These are phyloP conservation scores for Dipteronia sinensis DNA, from an alignment of 345 rosid genomes.

Conservation along the genomic window DNA sequence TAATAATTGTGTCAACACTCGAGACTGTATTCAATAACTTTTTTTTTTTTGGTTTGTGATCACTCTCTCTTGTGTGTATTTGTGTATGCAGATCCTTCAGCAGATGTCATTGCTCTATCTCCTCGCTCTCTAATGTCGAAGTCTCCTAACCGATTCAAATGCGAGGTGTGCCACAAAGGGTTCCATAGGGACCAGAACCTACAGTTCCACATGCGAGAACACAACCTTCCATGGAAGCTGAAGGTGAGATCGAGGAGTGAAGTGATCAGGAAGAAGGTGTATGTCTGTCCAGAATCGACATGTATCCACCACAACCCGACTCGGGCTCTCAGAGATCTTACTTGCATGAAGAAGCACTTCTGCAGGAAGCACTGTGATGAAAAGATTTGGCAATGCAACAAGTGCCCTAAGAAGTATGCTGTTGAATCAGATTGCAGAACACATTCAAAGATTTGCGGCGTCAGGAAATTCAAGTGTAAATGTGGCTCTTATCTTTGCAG, in stretches of 20 bases:
- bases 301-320: conserved; percentile 69
- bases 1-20: too few species aligned
- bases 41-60: too few species aligned
- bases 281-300: conserved; percentile 60
- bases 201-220: conserved; percentile 35
- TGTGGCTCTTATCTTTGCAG: too few species aligned
- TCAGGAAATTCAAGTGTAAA: too few species aligned
- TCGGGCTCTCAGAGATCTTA: conserved; percentile 69
- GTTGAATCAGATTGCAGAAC: too few species aligned
- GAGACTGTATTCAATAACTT: too few species aligned
- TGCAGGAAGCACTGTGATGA: conserved; percentile 72
- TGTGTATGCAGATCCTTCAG: conserved; percentile 34
- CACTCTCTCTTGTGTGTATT: too few species aligned
- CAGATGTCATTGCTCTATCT: conserved; percentile 40
- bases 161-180: conserved; percentile 23
- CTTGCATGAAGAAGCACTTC: conserved; percentile 77
- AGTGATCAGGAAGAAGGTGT: conserved; percentile 40
- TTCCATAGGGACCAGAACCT: conserved; percentile 38
- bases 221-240: conserved; percentile 47
- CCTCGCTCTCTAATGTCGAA: conserved; percentile 27
- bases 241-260: conserved; percentile 31
- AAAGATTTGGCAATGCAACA: conserved; percentile 60
- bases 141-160: conserved; percentile 18
- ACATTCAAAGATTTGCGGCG: too few species aligned
- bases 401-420: conserved; percentile 68